Base-by-base conservation (phyloP, 495 filamentous ascomycete species). In the Pseudotulostoma volvatum region DNA sequence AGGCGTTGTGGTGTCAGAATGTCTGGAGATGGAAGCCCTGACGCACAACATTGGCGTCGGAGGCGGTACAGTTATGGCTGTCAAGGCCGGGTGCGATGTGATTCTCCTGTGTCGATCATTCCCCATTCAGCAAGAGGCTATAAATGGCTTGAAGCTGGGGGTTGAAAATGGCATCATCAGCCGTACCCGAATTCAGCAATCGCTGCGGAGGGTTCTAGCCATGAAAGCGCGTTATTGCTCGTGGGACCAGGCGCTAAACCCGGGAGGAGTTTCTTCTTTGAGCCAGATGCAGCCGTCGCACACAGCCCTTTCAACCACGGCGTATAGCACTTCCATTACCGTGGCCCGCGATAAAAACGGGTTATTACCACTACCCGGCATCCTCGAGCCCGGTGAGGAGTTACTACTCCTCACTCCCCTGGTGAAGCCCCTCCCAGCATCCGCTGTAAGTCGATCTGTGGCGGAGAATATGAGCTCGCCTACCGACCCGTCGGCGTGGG, bases 1-100 rank as follows among this genome's bases (percentile, higher is more conserved):
- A 40, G 85, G 85, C 2, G 85, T 93, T 4, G 84, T 84, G n/a
- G 81, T 93, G 32, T 92, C 84, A 0, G 85, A 93, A 49, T 93
- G 85, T 41, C 64, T 93, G n/a, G 85, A 93, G 54, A 93, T 93
- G 85, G 85, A 93, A 46, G 83, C 84, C 1, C 67, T 93, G 9
- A 80, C 79, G 37, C 81, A 86, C 44, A 87, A 93, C 44, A 90
- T 93, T 44, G 85, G 85, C 9, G 81, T 93, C n/a, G 79, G 83
- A 41, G 84, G 84, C 9, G 84, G 85, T 11, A 90, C 82, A 0
- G 83, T 93, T 39, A 93, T 93, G 85, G 85, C 85, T 0, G 81
- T 92, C 40, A 86, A 90, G 52, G 85, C 85, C 13, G 85, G 85
- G 19, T 93, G 84, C 51, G 85, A 93, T 62, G 58, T 92, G 23